Evolutionary conservation across 2,329 filamentous ascomycete species (phyloP).

Genomic region (Sodiomyces alkalinus): DNA sequence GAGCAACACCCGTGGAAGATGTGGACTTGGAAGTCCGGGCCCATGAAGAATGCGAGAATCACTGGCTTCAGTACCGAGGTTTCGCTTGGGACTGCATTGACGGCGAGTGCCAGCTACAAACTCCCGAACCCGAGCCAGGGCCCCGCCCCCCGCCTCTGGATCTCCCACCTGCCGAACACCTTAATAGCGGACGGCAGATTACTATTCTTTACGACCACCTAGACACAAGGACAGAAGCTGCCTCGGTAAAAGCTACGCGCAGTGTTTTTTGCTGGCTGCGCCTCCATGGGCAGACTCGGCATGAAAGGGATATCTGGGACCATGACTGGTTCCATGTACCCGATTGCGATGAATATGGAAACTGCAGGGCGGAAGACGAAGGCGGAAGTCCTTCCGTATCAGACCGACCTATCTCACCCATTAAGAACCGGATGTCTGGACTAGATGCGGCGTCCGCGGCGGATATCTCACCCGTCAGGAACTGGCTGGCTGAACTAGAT

Average conservation of each 20-base stretch:
- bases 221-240: slow-evolving; percentile 7
- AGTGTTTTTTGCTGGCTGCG: slow-evolving; percentile 16
- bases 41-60: slow-evolving; percentile 11
- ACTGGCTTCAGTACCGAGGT: slow-evolving; percentile 11
- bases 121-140: neutral
- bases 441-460: neutral
- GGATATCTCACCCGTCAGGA: neutral
- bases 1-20: slow-evolving; percentile 12
- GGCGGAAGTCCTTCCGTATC: neutral
- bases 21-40: slow-evolving; percentile 14
- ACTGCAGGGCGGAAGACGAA: neutral
- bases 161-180: too few relatives aligned
- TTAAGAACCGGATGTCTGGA: neutral
- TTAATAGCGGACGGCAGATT: neutral
- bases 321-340: slow-evolving; percentile 12
- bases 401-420: too few relatives aligned
- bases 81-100: slow-evolving; percentile 10
- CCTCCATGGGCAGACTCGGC: slow-evolving; percentile 9
- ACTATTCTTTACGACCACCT: slow-evolving; percentile 4
- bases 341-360: slow-evolving; percentile 11
- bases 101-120: slow-evolving; percentile 2
- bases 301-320: slow-evolving; percentile 10
- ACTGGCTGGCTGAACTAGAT: neutral
- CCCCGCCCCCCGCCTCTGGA: neutral
- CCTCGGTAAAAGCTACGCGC: slow-evolving; percentile 14